These are phyloP conservation scores for Haematococcus sp. DNA, from an alignment of 139 green algal genomes.

Conservation along the genomic window DNA sequence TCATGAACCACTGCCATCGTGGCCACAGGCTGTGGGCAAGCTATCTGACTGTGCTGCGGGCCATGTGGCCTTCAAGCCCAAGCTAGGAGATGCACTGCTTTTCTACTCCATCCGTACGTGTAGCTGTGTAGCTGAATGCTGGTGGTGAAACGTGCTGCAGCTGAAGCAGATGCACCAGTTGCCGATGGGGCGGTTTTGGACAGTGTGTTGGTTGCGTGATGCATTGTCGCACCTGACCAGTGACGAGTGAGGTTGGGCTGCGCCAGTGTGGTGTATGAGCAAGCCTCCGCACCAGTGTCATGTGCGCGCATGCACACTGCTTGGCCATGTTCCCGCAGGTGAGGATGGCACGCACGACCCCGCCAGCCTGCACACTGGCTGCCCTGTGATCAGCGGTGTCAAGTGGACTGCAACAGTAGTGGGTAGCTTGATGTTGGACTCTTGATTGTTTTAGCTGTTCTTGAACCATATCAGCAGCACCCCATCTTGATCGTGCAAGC, in stretches of 20 bases:
- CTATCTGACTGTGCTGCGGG: slow-evolving; percentile 33
- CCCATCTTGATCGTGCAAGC: background rate
- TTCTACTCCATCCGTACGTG: slow-evolving; percentile 22
- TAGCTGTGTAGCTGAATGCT: background rate
- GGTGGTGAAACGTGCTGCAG: background rate
- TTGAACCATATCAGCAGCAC: background rate
- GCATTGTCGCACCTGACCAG: too few relatives aligned
- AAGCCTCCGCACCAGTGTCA: too few relatives aligned
- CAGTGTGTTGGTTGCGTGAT: too few relatives aligned
- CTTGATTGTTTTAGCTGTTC: too few relatives aligned
- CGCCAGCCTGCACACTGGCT: slow-evolving; percentile 56
- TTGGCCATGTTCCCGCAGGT: background rate
- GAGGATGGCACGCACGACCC: slow-evolving; percentile 37
- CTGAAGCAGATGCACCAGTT: slow-evolving; percentile 6
- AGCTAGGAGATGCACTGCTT: slow-evolving; percentile 54
- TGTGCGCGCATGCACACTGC: too few relatives aligned
- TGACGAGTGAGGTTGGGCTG: background rate
- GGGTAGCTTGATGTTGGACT: background rate
- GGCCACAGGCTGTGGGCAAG: background rate
- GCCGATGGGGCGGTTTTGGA: too few relatives aligned
- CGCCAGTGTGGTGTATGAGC: too few relatives aligned
- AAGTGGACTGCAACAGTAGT: slow-evolving; percentile 77
- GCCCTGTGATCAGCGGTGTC: slow-evolving; percentile 67
- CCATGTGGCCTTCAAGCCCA: slow-evolving; percentile 53
- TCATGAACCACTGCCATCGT: too few relatives aligned